Evolutionary conservation across 495 filamentous ascomycete species (phyloP), one percentile per base, ranked within the genome.

Genomic region (Neurospora sp.): DNA sequence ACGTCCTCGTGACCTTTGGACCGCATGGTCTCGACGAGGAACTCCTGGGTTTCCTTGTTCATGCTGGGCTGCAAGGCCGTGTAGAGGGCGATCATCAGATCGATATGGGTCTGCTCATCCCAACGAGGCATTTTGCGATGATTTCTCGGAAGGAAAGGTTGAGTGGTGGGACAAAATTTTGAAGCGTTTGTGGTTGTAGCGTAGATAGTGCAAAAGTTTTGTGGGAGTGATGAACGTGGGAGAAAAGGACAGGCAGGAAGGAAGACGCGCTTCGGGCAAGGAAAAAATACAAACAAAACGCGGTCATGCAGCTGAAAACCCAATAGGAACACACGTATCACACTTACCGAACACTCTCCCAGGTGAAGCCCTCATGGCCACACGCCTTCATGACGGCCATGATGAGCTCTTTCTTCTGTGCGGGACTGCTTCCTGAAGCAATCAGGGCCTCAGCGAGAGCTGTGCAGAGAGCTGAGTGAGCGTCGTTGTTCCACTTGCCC

Each of bases 281-380:
- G 35, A 35, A 54, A 41, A 41, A 69, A 73, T 2, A 72, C 14
- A 70, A 73, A 74, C 39, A 48, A 39, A 70, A 40, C 20, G 10
- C 48, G 23, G 23, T 16, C 20, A 11, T 62, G 23, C 12, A 10
- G 12, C 12, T 20, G 18, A 20, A 31, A 23, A 10, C 69, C n/a
- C 3, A 72, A 71, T 38, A 35, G 18, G 42, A 39, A 23, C 7
- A 62, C 48, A 69, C 9, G 20, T 40, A 16, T 31, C 23, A 14
- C 39, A 79, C 79, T 44, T 80, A 83, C 83, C 82, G 77, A 46
- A 83, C 78, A 9, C 71, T 80, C 54, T 84, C 81, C 75, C 78
- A 79, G 0, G 80, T 77, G 20, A 78, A 81, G 2, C 23, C 12
- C 9, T 44, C 38, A 8, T 75, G 77, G 3, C 79, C 80, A n/a